Base-by-base conservation (phyloP, 768 basidiomycete species). In the Mycena venus region DNA sequence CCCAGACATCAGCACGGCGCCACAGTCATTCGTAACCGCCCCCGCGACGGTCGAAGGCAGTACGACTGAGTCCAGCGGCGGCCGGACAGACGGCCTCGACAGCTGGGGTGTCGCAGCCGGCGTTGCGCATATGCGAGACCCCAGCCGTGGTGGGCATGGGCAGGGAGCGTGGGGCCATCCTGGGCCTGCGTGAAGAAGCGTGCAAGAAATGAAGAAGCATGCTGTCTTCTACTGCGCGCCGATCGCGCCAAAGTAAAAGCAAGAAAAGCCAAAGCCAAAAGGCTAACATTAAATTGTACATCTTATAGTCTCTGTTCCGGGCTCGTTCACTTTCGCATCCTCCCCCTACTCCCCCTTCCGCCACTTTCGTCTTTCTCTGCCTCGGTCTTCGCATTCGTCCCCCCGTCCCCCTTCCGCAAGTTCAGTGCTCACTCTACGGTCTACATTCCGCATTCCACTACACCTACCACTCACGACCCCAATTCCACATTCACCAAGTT, bases 1-100 rank as follows among this genome's bases (percentile, higher is more conserved):
- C 44, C 87, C 89, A 0, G 92, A 92, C 79, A 87, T 94, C 78
- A 94, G 93, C 80, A 92, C 92, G 0, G 93, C 93, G 15, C 87
- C 90, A 3, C 87, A 87, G 71, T 94, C 93, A 68, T 93, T 94
- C 75, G 87, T 94, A 25, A 93, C 93, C 6, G 89, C 90, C 21
- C 87, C 94, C 49, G 87, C 89, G 58, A 93, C 92, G 9, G 80
- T 92, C 14, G 87, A 87, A 19, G 89, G 90, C 27, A 61, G 71
- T 31, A 86, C 88, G 78, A 91, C 91, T 21, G 91, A 90, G 53
- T 86, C 88, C 66, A 87, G 88, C 65, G 87, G 61, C 27, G 61
- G 61, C 2, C 61, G 29, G 84, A 38, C 82, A 82, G 27, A 88
- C 86, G 42, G 84, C 87, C 21, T 81, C 86, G 58, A 63, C n/a